A percentile compares a stretch with the other conserved stretches of the same genome.
phyloP scores from a whole-genome alignment of 768 basidiomycete genomes.

The Lyophyllum decastes region DNA sequence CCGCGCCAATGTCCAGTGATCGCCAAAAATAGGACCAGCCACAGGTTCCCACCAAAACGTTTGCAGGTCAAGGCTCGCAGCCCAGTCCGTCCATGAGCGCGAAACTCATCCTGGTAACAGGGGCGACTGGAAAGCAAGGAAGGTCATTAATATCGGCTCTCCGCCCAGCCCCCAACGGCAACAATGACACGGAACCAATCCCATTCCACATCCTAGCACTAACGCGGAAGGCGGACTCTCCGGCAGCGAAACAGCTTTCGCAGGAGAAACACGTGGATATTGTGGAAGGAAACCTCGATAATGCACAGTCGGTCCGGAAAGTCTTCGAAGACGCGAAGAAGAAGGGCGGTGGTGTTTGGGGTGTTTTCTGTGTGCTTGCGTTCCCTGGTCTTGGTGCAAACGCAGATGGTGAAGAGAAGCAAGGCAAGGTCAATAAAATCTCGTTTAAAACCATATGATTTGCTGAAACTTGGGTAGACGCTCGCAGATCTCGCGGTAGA shows the following conservation, averaged over 20 bases:
- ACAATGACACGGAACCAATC: conserved; percentile 1
- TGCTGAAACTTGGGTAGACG: conserved; percentile 19
- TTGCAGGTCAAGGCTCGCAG: too few species aligned
- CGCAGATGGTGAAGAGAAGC: conserved; percentile 37
- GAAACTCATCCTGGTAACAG: conserved; percentile 32
- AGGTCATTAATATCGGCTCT: conserved; percentile 31
- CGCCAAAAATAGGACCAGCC: neutral
- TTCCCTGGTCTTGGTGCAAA: conserved; percentile 42
- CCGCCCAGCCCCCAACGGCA: neutral
- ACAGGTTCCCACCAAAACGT: too few species aligned
- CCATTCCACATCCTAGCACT: conserved; percentile 36
- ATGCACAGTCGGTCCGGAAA: conserved; percentile 24
- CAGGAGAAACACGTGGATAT: conserved; percentile 28
- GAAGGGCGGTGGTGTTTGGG: conserved; percentile 31
- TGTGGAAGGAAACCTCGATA: conserved; percentile 37
- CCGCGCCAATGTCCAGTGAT: too few species aligned
- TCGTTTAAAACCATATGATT: neutral
- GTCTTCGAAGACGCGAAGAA: conserved; percentile 35
- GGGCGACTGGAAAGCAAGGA: conserved; percentile 41
- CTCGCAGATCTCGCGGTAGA: conserved; percentile 38
- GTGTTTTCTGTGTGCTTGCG: conserved; percentile 38
- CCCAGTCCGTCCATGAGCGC: neutral
- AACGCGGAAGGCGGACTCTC: conserved; percentile 32
- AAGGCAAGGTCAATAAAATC: conserved; percentile 36
- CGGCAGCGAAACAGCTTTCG: conserved; percentile 25